Base-by-base conservation (phyloP, 176 grass and related monocot genomes). In the Leersia perrieri region DNA sequence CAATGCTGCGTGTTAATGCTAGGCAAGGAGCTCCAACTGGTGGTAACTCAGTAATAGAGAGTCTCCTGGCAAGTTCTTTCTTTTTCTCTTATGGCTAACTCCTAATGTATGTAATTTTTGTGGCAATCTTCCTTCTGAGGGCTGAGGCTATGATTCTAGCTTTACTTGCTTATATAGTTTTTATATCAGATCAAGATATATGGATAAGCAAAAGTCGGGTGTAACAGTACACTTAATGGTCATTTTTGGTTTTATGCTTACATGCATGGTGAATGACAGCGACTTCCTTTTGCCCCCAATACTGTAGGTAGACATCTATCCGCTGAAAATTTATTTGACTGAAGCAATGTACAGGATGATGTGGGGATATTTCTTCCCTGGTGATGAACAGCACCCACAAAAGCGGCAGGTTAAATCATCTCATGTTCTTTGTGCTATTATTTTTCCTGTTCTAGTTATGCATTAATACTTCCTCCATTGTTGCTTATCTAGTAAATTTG, bases 331-430 rank as follows among this genome's bases (percentile, higher is more conserved):
- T 83, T 74, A 95, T 89, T 95, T 98, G 88, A 95, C 90, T 77
- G 95, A 98, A 87, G 74, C 90, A 84, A 94, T 98, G 92, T 98
- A 98, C 83, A 75, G 84, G 75, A 95, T 98, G 95, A 95, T 98
- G 90, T 98, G 95, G 95, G 81, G 83, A 45, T 98, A 98, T 82
- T 91, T 98, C 70, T 98, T 98, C 42, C 95, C 95, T 78, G 90
- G 87, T 83, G 95, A 98, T 78, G 95, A 98, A 75, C 92, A 98
- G 41, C 90, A 94, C 65, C 88, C 88, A 72, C 88, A 89, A 79
- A 98, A 93, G 83, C 83, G 95, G 58, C 95, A 98, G 92, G 95
- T 98, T 85, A 53, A 73, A 76, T 75, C 9, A 74, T 51, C 63
- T 76, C 68, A 41, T 75, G 60, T 66, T 84, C 28, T 64, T 84